These are phyloP conservation scores for Gossypioides kirkii DNA, from an alignment of 345 rosid species.

Conservation along the genomic window DNA sequence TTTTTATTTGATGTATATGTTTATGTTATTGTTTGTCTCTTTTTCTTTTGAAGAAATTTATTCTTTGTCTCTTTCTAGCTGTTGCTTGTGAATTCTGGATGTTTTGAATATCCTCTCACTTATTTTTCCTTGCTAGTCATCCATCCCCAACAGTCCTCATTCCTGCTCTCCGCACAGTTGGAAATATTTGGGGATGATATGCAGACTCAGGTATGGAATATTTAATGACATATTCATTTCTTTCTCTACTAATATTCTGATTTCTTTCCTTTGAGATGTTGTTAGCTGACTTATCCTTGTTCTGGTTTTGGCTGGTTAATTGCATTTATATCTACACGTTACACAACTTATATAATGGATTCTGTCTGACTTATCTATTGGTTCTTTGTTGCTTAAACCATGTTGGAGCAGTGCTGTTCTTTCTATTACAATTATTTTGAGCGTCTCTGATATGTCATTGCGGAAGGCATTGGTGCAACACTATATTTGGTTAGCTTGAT, in stretches of 20 bases:
- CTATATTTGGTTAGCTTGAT: background rate
- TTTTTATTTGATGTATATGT: background rate
- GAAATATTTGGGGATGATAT: constrained; percentile 73
- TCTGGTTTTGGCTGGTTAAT: background rate
- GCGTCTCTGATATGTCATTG: background rate
- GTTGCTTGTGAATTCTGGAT: constrained; percentile 12
- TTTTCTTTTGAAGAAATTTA: background rate
- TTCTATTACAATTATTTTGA: background rate
- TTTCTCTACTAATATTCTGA: background rate
- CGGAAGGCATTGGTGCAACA: background rate
- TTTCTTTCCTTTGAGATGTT: background rate
- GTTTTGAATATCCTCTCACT: background rate
- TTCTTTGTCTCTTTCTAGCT: background rate
- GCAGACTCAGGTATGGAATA: constrained; percentile 50
- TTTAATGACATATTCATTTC: background rate
- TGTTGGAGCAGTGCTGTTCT: background rate
- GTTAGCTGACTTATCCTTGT: background rate
- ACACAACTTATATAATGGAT: background rate
- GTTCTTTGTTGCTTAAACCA: background rate
- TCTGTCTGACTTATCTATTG: background rate
- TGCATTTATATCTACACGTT: background rate
- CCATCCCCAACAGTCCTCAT: constrained; percentile 57
- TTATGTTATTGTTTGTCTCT: background rate
- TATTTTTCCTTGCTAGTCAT: constrained; percentile 32
- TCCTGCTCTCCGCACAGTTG: constrained; percentile 78